Evolutionary conservation across 1,284 basidiomycete species (phyloP).

Genomic region (Microbotryomycetes sp.): DNA sequence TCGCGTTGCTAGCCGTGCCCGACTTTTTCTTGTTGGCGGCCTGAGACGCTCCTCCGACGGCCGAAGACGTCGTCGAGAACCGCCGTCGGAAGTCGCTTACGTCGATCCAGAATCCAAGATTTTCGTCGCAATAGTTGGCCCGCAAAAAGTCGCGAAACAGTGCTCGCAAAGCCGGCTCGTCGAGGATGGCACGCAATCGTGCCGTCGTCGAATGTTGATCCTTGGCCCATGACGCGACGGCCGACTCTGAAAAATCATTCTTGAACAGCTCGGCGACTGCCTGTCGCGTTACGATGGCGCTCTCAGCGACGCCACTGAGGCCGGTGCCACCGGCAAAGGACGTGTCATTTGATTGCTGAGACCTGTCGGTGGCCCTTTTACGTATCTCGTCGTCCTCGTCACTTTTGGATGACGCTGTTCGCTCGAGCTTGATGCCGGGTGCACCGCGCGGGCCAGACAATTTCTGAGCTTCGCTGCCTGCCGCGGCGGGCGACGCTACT

Average conservation of each 20-base stretch:
- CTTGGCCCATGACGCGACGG: constrained; percentile 51
- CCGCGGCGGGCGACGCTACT: background rate
- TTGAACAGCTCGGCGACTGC: constrained; percentile 31
- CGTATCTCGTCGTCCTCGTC: constrained; percentile 23
- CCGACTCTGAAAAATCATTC: constrained; percentile 17
- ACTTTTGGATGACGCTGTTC: constrained; percentile 38
- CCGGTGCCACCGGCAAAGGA: constrained; percentile 10
- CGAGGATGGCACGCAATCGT: constrained; percentile 82
- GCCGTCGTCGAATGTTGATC: constrained; percentile 64
- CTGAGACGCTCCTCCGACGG: constrained; percentile 50
- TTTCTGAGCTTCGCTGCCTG: constrained; percentile 12
- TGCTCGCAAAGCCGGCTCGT: constrained; percentile 79
- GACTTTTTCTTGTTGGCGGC: constrained; percentile 50
- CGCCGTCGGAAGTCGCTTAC: constrained; percentile 94
- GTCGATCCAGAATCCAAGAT: constrained; percentile 92
- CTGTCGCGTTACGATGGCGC: constrained; percentile 12
- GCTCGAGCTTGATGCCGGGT: constrained; percentile 45
- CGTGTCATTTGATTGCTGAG: background rate
- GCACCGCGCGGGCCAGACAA: constrained; percentile 34
- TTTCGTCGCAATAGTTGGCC: constrained; percentile 96
- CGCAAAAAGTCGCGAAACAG: constrained; percentile 92
- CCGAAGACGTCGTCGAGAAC: constrained; percentile 89
- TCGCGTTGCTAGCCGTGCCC: constrained; percentile 53
- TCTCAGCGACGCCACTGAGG: constrained; percentile 18
- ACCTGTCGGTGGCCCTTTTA: background rate